Conservation (phyloP, 2,329 filamentous ascomycete species). For the Nakataea oryzae region DNA sequence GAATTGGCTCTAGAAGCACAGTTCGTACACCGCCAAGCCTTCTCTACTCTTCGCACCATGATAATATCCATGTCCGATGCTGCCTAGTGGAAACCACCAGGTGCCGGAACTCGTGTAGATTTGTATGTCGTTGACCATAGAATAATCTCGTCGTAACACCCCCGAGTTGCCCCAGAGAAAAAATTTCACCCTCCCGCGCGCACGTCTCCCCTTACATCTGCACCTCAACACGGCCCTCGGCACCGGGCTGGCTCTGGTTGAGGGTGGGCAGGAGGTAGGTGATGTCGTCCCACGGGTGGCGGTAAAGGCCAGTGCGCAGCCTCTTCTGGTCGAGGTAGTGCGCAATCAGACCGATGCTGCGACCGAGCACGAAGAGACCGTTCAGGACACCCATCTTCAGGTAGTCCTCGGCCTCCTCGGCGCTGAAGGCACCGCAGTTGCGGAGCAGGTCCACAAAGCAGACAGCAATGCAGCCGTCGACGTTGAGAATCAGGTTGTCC, state of each 20-base stretch:
- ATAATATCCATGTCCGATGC: background rate
- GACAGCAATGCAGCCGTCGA: conserved; percentile 94
- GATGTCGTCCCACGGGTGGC: conserved; percentile 98
- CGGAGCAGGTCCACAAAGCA: conserved; percentile 97
- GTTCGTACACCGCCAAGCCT: background rate
- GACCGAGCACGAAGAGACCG: conserved; percentile 95
- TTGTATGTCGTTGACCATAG: background rate
- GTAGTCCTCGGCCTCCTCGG: conserved; percentile 97
- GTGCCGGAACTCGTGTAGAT: background rate
- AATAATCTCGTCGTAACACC: background rate
- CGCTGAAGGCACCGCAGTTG: conserved; percentile 93
- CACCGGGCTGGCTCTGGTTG: conserved; percentile 57
- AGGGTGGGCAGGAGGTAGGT: conserved; percentile 86
- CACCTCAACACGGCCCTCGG: conserved; percentile 84
- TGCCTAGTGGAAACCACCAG: background rate
- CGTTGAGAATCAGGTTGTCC: conserved; percentile 99
- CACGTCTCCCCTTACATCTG: conserved; percentile 43
- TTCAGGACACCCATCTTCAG: conserved; percentile 98
- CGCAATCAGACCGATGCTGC: conserved; percentile 97
- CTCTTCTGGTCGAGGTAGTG: conserved; percentile 99
- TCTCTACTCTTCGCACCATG: background rate
- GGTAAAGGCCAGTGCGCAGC: conserved; percentile 94
- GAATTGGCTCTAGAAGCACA: background rate
- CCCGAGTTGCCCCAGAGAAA: background rate
- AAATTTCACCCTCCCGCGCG: background rate